Conservation (phyloP, 1,139 yeast species). For the Kluyveromyces sp. region DNA sequence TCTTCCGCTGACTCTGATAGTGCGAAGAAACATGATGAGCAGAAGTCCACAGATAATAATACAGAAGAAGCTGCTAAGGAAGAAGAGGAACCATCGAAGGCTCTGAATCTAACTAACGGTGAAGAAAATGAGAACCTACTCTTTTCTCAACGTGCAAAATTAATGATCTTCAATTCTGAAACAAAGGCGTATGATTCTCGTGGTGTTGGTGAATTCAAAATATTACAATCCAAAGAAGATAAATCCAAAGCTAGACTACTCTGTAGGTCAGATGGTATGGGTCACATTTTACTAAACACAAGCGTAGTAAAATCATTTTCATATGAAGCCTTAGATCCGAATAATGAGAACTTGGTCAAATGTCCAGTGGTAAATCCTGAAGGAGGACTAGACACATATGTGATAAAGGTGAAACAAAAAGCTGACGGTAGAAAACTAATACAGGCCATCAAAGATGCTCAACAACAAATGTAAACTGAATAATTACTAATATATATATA, state of each 20-base stretch:
- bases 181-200: conserved; percentile 46
- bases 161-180: conserved; percentile 51
- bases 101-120: conserved; percentile 58
- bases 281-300: conserved; percentile 69
- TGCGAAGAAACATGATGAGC: conserved; percentile 26
- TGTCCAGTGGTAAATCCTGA: conserved; percentile 48
- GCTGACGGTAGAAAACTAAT: conserved; percentile 62
- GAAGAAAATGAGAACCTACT: conserved; percentile 72
- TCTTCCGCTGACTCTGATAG: conserved; percentile 7
- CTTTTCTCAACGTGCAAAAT: conserved; percentile 63
- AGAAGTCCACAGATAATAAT: conserved; percentile 31
- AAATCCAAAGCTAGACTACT: conserved; percentile 61
- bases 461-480: conserved; percentile 22
- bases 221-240: conserved; percentile 49
- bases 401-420: conserved; percentile 64
- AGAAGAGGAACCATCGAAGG: conserved; percentile 40
- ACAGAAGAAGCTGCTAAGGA: conserved; percentile 33
- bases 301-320: conserved; percentile 44
- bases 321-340: conserved; percentile 43
- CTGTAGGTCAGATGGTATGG: conserved; percentile 84
- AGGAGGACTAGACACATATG: conserved; percentile 47
- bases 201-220: conserved; percentile 79
- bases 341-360: conserved; percentile 45
- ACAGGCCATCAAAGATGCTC: conserved; percentile 43
- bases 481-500: not conserved